phyloP scores from a whole-genome alignment of 805 yeast genomes.

The Barnettozyma wickerhamii region DNA sequence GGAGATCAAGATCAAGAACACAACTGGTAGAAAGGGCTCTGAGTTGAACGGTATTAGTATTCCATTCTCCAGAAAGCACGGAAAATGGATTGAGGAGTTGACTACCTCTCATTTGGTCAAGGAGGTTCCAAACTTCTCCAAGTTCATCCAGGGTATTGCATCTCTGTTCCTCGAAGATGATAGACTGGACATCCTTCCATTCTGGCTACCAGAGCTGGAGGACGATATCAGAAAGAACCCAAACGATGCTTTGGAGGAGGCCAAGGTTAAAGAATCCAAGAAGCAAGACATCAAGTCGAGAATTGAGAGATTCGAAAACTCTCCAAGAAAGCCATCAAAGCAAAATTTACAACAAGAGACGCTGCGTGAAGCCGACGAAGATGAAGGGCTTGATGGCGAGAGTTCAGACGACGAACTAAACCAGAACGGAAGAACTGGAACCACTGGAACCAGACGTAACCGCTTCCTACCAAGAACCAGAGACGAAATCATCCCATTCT shows the following conservation, averaged over 20 bases:
- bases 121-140: conserved; percentile 91
- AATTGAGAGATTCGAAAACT: conserved; percentile 29
- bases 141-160: conserved; percentile 90
- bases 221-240: conserved; percentile 73
- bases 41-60: conserved; percentile 29
- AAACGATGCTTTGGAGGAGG: conserved; percentile 70
- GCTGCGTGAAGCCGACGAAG: conserved; percentile 13
- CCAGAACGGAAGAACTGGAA: conserved; percentile 5
- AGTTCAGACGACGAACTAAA: conserved; percentile 40
- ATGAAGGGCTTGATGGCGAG: conserved; percentile 50
- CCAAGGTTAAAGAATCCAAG: conserved; percentile 47
- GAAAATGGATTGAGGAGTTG: conserved; percentile 82
- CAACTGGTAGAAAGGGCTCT: conserved; percentile 33
- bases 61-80: conserved; percentile 46
- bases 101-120: conserved; percentile 80
- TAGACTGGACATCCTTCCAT: conserved; percentile 82
- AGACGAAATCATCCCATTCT: conserved; percentile 32
- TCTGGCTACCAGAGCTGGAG: conserved; percentile 92
- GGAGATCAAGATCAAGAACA: conserved; percentile 72
- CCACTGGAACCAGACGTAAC: conserved; percentile 8
- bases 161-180: conserved; percentile 86
- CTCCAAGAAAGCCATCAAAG: conserved; percentile 3
- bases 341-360: conserved; percentile 3
- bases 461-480: conserved; percentile 27
- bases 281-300: conserved; percentile 37